These are phyloP conservation scores for Citrus glauca DNA, from an alignment of 345 rosid genomes.

Conservation along the genomic window DNA sequence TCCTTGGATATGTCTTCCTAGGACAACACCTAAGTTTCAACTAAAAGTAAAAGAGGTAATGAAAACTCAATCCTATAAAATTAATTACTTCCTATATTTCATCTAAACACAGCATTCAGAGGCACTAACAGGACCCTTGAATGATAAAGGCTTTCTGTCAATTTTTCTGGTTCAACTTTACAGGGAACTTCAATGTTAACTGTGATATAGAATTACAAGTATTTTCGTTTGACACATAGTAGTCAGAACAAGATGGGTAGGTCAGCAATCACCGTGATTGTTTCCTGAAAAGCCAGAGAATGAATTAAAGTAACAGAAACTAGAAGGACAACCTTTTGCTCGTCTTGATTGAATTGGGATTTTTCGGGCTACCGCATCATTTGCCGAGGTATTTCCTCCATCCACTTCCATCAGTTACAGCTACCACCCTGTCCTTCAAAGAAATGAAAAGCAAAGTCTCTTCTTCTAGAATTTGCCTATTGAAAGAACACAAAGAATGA, in stretches of 20 bases:
- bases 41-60: not conserved
- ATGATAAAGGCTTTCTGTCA: not conserved
- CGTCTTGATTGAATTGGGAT: conserved; percentile 32
- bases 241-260: not conserved
- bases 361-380: conserved; percentile 18
- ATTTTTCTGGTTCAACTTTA: not conserved
- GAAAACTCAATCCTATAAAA: not conserved
- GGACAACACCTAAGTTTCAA: not conserved
- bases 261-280: not conserved
- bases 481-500: not conserved
- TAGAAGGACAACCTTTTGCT: conserved; percentile 30
- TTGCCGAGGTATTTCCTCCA: conserved; percentile 24
- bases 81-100: not conserved
- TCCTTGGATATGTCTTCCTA: not conserved
- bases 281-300: not conserved
- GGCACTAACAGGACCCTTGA: not conserved
- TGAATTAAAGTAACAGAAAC: conserved; percentile 3
- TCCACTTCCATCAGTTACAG: conserved; percentile 39
- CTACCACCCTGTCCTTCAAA: not conserved
- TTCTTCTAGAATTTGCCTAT: not conserved
- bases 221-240: not conserved
- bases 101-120: not conserved
- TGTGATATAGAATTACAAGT: not conserved
- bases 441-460: not conserved
- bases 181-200: not conserved